phyloP scores from a whole-genome alignment of 1,284 basidiomycete genomes.

The Fomitopsis pinicola region DNA sequence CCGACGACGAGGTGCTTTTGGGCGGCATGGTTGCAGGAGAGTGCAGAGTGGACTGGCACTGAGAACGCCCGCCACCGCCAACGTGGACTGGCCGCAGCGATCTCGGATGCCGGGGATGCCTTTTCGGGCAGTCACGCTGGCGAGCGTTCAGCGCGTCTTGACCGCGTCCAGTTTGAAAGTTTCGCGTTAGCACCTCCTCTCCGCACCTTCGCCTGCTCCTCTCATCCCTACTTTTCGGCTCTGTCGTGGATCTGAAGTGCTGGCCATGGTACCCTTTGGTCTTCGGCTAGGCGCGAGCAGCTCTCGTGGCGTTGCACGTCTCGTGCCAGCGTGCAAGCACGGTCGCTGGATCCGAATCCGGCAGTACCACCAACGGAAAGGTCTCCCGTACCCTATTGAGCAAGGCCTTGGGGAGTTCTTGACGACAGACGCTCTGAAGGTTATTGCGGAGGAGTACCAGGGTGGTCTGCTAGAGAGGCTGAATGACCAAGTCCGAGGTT shows the following conservation, averaged over 20 bases:
- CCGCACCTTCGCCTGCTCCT: constrained; percentile 2
- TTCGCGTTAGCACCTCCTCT: constrained; percentile 14
- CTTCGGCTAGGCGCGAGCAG: constrained; percentile 20
- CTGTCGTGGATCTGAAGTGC: background rate
- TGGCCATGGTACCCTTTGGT: constrained; percentile 22
- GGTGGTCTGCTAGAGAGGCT: constrained; percentile 73
- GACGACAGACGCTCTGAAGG: constrained; percentile 60
- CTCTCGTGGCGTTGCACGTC: constrained; percentile 17
- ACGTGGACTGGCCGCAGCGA: constrained; percentile 15
- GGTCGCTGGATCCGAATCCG: constrained; percentile 26
- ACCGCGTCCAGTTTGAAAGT: constrained; percentile 19
- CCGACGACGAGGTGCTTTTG: constrained; percentile 25
- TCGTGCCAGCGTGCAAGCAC: constrained; percentile 12
- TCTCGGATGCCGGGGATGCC: constrained; percentile 2
- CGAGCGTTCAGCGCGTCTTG: constrained; percentile 7
- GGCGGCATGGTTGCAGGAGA: constrained; percentile 22
- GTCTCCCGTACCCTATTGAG: constrained; percentile 62
- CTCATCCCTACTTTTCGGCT: constrained; percentile 4
- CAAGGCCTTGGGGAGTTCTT: constrained; percentile 74
- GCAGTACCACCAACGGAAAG: constrained; percentile 50
- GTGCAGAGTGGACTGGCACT: background rate
- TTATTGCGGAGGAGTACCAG: constrained; percentile 77
- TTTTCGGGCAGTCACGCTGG: constrained; percentile 5
- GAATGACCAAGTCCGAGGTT: constrained; percentile 71
- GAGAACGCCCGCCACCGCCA: constrained; percentile 8